Percentiles rank a stretch among this genome's conserved stretches.
These are phyloP conservation scores for Xylariaceae sp. DNA, from an alignment of 2,329 filamentous ascomycete genomes.

Conservation along the genomic window DNA sequence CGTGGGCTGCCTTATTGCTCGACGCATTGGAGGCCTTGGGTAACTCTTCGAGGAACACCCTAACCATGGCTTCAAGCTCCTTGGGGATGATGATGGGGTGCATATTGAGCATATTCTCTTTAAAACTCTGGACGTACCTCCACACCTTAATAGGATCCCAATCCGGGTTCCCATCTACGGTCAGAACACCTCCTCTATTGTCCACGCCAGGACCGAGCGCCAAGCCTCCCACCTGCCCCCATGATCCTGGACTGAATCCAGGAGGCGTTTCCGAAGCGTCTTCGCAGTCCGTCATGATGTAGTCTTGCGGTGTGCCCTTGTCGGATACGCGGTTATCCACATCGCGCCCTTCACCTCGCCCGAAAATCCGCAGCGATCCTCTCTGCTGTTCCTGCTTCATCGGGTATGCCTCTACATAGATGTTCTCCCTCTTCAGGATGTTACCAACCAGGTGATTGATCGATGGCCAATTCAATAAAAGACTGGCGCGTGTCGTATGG, in stretches of 20 bases:
- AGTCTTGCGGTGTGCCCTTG: constrained; percentile 37
- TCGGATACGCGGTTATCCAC: constrained; percentile 51
- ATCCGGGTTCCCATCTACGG: constrained; percentile 48
- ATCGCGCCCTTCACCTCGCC: constrained; percentile 64
- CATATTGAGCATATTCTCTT: constrained; percentile 59
- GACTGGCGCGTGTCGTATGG: constrained; percentile 84
- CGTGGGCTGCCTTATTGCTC: constrained; percentile 9
- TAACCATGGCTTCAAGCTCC: constrained; percentile 49
- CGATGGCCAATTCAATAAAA: constrained; percentile 67
- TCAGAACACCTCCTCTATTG: constrained; percentile 37
- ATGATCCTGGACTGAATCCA: constrained; percentile 42
- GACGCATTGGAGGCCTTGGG: constrained; percentile 31
- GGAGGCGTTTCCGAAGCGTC: constrained; percentile 49
- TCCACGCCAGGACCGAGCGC: constrained; percentile 38
- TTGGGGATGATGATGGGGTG: constrained; percentile 56
- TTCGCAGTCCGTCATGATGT: constrained; percentile 34
- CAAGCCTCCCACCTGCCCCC: constrained; percentile 53
- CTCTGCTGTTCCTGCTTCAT: constrained; percentile 69
- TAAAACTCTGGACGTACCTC: constrained; percentile 52
- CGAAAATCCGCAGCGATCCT: constrained; percentile 69
- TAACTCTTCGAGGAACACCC: constrained; percentile 46
- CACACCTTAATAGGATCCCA: constrained; percentile 47
- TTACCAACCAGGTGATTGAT: constrained; percentile 59
- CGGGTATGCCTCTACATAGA: constrained; percentile 65
- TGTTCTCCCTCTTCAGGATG: constrained; percentile 43